A percentile compares a stretch with the other conserved stretches of the same genome.
These are phyloP conservation scores for Septoria petroselini DNA, from an alignment of 2,329 filamentous ascomycete genomes.

Conservation along the genomic window DNA sequence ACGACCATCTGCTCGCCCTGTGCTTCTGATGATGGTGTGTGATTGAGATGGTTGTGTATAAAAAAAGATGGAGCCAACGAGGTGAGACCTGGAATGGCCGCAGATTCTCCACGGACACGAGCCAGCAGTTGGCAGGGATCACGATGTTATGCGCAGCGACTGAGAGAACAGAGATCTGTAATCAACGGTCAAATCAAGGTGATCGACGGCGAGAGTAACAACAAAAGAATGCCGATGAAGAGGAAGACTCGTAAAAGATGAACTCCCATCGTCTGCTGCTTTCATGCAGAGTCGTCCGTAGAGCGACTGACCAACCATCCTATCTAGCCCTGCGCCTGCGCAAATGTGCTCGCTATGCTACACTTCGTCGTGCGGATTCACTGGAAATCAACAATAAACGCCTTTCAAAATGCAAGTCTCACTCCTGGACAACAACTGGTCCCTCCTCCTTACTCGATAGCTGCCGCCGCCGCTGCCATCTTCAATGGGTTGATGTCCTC, in stretches of 20 bases:
- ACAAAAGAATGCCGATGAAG: neutral
- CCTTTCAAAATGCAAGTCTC: neutral
- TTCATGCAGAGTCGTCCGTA: conserved; percentile 10
- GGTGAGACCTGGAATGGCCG: too few species aligned
- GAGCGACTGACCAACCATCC: conserved; percentile 3
- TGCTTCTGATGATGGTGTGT: too few species aligned
- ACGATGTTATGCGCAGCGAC: too few species aligned
- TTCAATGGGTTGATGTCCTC: conserved; percentile 67
- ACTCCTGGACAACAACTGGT: neutral
- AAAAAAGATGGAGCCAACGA: too few species aligned
- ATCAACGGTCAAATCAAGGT: too few species aligned
- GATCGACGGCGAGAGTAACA: too few species aligned
- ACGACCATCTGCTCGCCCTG: too few species aligned
- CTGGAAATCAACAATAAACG: conserved; percentile 1
- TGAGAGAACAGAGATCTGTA: too few species aligned
- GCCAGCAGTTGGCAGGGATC: too few species aligned
- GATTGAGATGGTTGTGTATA: too few species aligned
- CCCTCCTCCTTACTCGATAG: conserved; percentile 25
- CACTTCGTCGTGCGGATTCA: neutral
- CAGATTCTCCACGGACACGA: too few species aligned
- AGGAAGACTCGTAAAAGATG: neutral
- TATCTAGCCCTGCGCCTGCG: conserved; percentile 8
- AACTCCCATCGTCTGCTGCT: neutral
- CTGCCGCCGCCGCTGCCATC: conserved; percentile 26
- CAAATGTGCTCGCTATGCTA: neutral